These are phyloP conservation scores for Quercus cerris DNA, from an alignment of 306 rosid species.

Conservation along the genomic window DNA sequence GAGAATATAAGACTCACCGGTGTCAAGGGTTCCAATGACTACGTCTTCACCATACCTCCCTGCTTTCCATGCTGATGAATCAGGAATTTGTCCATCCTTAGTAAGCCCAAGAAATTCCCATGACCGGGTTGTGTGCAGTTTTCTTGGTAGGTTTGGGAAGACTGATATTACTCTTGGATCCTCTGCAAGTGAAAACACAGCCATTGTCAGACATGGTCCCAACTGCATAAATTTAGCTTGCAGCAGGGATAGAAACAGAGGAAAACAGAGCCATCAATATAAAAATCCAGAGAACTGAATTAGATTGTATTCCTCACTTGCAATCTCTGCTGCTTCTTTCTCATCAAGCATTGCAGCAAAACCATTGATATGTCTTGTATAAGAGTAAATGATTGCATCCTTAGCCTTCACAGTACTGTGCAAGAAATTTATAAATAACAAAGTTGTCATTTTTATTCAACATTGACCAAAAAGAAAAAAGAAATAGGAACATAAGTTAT, in stretches of 20 bases:
- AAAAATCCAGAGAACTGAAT: not conserved
- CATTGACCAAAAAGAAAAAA: not conserved
- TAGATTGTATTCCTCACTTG: slow-evolving; percentile 26
- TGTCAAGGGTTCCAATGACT: slow-evolving; percentile 41
- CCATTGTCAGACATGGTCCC: not conserved
- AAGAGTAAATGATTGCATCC: slow-evolving; percentile 47
- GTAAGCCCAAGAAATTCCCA: slow-evolving; percentile 63
- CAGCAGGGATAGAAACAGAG: not conserved
- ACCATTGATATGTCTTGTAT: slow-evolving; percentile 49
- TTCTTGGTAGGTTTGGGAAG: slow-evolving; percentile 40
- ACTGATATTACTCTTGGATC: slow-evolving; percentile 57
- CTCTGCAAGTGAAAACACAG: slow-evolving; percentile 21
- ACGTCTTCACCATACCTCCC: slow-evolving; percentile 39
- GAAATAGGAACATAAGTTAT: not conserved
- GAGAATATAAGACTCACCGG: slow-evolving; percentile 18
- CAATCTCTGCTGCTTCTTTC: slow-evolving; percentile 34
- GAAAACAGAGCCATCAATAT: not conserved
- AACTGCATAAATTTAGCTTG: not conserved
- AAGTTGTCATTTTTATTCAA: not conserved
- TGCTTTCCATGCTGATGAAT: slow-evolving; percentile 32
- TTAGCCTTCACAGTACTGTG: slow-evolving; percentile 42
- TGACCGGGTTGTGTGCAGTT: slow-evolving; percentile 57
- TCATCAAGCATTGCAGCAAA: slow-evolving; percentile 53
- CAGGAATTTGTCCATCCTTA: slow-evolving; percentile 1
- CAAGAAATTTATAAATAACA: not conserved